Percentiles rank a stretch among this genome's conserved stretches.
These are phyloP conservation scores for Globisporangium okanoganense DNA, from an alignment of 352 stramenopile species.

Conservation along the genomic window DNA sequence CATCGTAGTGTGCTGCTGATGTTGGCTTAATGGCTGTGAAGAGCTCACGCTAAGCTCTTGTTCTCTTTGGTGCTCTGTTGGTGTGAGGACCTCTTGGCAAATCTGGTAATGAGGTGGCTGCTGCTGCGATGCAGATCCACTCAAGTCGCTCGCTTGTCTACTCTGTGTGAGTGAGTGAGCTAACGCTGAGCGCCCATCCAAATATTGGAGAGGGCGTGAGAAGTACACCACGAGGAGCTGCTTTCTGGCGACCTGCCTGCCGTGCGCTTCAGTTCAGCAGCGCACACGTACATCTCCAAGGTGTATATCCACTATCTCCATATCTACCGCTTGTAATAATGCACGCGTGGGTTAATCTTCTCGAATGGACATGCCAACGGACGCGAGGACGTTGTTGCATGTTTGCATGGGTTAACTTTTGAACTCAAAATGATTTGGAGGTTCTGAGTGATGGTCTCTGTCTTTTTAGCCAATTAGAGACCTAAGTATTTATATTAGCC, in stretches of 20 bases:
- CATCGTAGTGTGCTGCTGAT: conserved; percentile 3
- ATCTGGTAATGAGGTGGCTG: conserved; percentile 14
- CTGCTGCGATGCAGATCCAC: neutral
- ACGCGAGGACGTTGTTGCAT: neutral
- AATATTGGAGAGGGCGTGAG: neutral
- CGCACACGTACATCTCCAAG: neutral
- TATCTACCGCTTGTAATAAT: too few species aligned
- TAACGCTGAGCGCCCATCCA: neutral
- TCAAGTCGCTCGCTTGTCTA: neutral
- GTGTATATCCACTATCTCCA: neutral
- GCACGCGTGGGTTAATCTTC: neutral
- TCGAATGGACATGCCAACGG: neutral
- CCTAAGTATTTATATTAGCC: too few species aligned
- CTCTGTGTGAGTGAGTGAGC: too few species aligned
- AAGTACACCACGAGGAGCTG: neutral
- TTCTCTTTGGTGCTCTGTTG: neutral
- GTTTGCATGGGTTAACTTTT: neutral
- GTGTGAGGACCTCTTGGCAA: conserved; percentile 2
- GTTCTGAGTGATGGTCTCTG: neutral
- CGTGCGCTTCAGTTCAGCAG: neutral
- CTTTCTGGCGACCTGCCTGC: neutral
- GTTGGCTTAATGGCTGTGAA: neutral
- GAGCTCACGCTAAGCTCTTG: neutral
- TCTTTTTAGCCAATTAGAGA: neutral
- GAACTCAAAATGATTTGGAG: neutral